A percentile compares a stretch with the other conserved stretches of the same genome.
phyloP scores from a whole-genome alignment of 805 yeast species.

The Pichia thaimueangensis region DNA sequence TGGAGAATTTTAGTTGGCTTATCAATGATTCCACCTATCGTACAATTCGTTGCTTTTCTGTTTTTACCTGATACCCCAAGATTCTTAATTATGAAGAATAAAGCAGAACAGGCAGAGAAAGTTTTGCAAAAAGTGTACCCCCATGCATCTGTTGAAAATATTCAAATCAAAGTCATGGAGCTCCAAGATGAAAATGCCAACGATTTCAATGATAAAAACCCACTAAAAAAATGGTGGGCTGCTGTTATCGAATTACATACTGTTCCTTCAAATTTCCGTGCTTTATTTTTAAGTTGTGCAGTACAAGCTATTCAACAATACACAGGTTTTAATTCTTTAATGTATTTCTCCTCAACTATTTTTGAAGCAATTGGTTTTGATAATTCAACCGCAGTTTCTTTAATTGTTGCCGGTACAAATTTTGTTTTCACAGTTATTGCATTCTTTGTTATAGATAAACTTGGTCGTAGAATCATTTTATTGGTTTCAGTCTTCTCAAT shows the following conservation, averaged over 20 bases:
- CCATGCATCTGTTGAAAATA: conserved; percentile 55
- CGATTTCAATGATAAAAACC: conserved; percentile 32
- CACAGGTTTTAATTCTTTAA: conserved; percentile 91
- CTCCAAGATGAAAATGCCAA: conserved; percentile 42
- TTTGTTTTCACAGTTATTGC: conserved; percentile 84
- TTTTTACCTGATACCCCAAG: conserved; percentile 97
- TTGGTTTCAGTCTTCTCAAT: conserved; percentile 80
- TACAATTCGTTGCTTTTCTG: conserved; percentile 69
- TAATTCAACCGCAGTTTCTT: conserved; percentile 90
- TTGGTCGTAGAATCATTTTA: conserved; percentile 83
- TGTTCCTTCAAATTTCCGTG: conserved; percentile 78
- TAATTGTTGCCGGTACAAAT: conserved; percentile 91
- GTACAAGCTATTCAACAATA: conserved; percentile 95
- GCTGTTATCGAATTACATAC: conserved; percentile 58
- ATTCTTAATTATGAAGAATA: conserved; percentile 68
- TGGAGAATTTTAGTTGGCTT: conserved; percentile 93
- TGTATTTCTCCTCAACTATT: conserved; percentile 92
- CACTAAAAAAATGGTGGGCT: conserved; percentile 45
- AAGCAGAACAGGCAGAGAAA: conserved; percentile 54
- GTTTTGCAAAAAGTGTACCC: conserved; percentile 61
- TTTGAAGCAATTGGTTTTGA: conserved; percentile 86
- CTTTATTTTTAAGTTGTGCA: conserved; percentile 84
- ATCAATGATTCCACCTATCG: conserved; percentile 77
- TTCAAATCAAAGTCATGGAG: conserved; percentile 64
- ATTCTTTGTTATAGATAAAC: conserved; percentile 74